Conservation (phyloP, 2,329 filamentous ascomycete species). For the Colletotrichum sp. region DNA sequence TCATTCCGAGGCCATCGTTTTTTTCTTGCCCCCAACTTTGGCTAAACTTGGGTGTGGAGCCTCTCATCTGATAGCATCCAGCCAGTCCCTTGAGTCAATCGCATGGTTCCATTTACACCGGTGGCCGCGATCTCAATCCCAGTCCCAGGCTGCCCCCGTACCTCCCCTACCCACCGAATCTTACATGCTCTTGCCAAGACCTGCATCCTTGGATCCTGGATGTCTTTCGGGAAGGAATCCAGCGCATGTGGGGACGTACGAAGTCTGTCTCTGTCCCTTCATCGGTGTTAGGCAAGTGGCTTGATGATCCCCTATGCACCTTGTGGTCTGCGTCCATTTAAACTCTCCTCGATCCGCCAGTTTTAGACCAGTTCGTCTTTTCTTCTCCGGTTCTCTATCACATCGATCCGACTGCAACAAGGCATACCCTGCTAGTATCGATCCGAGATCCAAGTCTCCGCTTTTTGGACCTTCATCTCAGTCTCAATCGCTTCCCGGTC, state of each 20-base stretch:
- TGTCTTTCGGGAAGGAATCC: slow-evolving; percentile 12
- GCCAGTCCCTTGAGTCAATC: neutral
- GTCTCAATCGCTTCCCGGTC: too few relatives aligned
- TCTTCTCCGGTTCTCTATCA: neutral
- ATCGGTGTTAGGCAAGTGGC: neutral
- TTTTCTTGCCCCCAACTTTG: neutral
- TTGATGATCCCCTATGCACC: neutral
- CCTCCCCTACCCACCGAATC: neutral
- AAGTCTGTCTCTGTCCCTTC: neutral
- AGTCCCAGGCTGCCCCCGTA: neutral
- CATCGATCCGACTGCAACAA: neutral
- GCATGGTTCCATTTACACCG: neutral
- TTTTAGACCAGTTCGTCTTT: neutral
- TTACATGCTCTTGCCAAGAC: neutral
- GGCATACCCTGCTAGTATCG: neutral
- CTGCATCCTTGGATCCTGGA: neutral
- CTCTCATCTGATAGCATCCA: neutral
- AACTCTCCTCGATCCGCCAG: neutral
- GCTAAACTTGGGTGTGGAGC: neutral
- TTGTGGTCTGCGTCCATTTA: neutral
- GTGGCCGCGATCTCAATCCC: neutral
- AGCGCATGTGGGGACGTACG: neutral
- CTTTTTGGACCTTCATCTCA: neutral
- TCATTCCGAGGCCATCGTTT: neutral
- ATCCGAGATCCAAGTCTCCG: neutral